These are phyloP conservation scores for Candida insectorum DNA, from an alignment of 805 yeast species.

Conservation along the genomic window DNA sequence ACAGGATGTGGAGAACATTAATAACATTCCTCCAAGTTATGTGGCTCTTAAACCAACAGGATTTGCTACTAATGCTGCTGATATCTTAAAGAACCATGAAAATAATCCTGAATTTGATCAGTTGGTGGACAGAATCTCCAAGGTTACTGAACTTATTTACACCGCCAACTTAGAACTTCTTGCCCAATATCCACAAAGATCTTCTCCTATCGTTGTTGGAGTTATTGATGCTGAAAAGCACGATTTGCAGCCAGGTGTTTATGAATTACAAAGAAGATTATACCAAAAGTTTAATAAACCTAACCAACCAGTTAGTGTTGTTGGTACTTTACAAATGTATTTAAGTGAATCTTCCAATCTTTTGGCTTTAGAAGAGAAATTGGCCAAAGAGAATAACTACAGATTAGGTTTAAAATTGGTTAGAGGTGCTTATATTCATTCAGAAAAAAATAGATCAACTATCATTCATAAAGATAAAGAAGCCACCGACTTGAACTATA, in stretches of 20 bases:
- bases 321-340: conserved; percentile 93
- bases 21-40: conserved; percentile 83
- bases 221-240: conserved; percentile 91
- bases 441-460: conserved; percentile 66
- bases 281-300: conserved; percentile 68
- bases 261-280: conserved; percentile 80
- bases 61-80: conserved; percentile 70
- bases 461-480: conserved; percentile 74
- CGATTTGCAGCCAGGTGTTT: conserved; percentile 87
- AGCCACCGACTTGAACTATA: conserved; percentile 77
- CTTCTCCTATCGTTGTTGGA: conserved; percentile 68
- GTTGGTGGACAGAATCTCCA: conserved; percentile 63
- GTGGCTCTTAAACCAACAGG: conserved; percentile 95
- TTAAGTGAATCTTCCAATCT: conserved; percentile 66
- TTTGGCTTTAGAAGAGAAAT: conserved; percentile 57
- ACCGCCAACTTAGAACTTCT: conserved; percentile 50
- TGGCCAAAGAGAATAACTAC: conserved; percentile 61
- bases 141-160: conserved; percentile 55
- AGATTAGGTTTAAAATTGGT: conserved; percentile 85
- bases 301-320: conserved; percentile 59
- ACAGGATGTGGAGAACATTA: conserved; percentile 41
- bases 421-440: conserved; percentile 92
- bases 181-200: conserved; percentile 56
- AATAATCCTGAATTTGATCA: conserved; percentile 47
- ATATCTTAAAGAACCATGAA: conserved; percentile 58